Conservation (phyloP, 2,329 filamentous ascomycete species). For the Pseudocercospora cruenta region DNA sequence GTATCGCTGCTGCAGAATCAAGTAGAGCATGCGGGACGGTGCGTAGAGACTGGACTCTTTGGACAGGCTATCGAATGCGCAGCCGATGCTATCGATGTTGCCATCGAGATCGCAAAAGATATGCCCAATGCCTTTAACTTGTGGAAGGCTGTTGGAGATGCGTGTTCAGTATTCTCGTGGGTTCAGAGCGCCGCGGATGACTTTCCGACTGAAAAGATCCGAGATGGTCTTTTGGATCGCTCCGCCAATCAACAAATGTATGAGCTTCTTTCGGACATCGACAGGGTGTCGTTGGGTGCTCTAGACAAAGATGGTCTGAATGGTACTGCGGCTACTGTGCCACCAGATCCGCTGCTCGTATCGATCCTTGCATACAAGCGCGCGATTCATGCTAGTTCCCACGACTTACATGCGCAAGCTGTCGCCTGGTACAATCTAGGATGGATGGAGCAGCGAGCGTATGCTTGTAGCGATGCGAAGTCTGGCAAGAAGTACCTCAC, state of each 20-base stretch:
- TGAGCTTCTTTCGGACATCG: slow-evolving; percentile 68
- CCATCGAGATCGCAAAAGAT: slow-evolving; percentile 62
- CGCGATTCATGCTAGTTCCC: slow-evolving; percentile 71
- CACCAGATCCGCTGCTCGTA: slow-evolving; percentile 63
- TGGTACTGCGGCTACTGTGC: slow-evolving; percentile 40
- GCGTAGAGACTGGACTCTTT: slow-evolving; percentile 81
- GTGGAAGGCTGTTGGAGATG: slow-evolving; percentile 91
- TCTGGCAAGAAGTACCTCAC: slow-evolving; percentile 71
- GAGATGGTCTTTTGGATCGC: slow-evolving; percentile 59
- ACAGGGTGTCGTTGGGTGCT: slow-evolving; percentile 55
- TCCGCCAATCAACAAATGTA: slow-evolving; percentile 60
- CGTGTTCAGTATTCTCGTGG: slow-evolving; percentile 80
- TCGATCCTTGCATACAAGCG: slow-evolving; percentile 82
- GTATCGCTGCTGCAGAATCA: slow-evolving; percentile 87
- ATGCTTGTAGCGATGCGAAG: slow-evolving; percentile 63
- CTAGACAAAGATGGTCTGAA: slow-evolving; percentile 30
- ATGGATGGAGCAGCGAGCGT: slow-evolving; percentile 86
- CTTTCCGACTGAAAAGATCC: slow-evolving; percentile 64
- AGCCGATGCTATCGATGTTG: slow-evolving; percentile 68
- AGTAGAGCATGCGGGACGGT: slow-evolving; percentile 77
- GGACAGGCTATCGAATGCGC: slow-evolving; percentile 78
- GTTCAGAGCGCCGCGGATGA: slow-evolving; percentile 69
- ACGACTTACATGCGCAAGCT: slow-evolving; percentile 83
- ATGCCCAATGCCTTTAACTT: slow-evolving; percentile 81
- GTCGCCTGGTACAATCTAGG: slow-evolving; percentile 98